phyloP scores from a whole-genome alignment of 176 grass and related monocot genomes.

The Juncus effusus region DNA sequence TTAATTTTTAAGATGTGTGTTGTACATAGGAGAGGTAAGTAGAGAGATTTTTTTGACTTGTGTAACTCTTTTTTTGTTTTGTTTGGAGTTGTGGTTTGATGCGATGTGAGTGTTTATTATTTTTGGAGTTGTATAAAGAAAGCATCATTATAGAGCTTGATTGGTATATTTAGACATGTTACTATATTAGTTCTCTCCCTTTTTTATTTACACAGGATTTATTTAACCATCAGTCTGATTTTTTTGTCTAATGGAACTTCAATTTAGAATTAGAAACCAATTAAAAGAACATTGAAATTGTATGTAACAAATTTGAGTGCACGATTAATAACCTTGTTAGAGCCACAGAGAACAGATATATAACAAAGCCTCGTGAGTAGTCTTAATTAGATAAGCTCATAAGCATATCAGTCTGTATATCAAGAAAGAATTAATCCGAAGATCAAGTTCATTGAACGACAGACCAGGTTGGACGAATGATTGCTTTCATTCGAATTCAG shows the following conservation, averaged over 20 bases:
- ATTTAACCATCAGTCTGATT: no score
- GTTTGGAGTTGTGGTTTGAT: background rate
- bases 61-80: conserved; percentile 3
- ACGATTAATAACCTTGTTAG: no score
- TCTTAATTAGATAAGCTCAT: no score
- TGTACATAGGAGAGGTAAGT: conserved; percentile 25
- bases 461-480: background rate
- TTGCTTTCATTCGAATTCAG: background rate
- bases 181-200: background rate
- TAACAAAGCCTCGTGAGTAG: no score
- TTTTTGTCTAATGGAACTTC: no score
- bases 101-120: conserved; percentile 23
- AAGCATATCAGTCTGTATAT: no score
- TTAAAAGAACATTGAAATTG: no score
- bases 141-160: conserved; percentile 17
- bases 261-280: no score
- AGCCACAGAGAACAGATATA: no score
- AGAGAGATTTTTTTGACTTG: conserved; percentile 19
- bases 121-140: conserved; percentile 11
- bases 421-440: background rate
- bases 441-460: background rate
- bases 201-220: background rate
- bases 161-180: conserved; percentile 24
- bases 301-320: no score
- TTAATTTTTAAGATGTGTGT: background rate